These are phyloP conservation scores for Colletotrichum sp. DNA, from an alignment of 2,329 filamentous ascomycete species.

Conservation along the genomic window DNA sequence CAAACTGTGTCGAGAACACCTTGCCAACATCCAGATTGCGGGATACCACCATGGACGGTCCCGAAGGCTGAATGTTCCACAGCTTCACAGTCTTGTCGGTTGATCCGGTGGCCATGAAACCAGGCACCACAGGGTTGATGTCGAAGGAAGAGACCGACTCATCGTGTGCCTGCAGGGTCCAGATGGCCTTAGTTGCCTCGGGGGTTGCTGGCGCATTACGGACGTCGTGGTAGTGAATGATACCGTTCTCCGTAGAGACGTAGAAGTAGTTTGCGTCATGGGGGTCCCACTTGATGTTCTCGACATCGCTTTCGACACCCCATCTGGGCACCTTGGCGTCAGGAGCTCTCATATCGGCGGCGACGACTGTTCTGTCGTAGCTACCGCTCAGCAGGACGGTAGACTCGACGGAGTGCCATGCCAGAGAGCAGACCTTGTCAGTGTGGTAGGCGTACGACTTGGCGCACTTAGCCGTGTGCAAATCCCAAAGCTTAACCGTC, in stretches of 20 bases:
- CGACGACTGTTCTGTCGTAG: conserved; percentile 92
- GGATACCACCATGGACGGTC: conserved; percentile 88
- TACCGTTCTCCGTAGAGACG: conserved; percentile 89
- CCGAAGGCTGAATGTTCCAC: conserved; percentile 85
- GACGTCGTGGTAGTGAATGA: conserved; percentile 91
- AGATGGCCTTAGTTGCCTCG: conserved; percentile 80
- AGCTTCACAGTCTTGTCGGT: conserved; percentile 96
- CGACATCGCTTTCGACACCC: conserved; percentile 95
- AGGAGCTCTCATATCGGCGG: conserved; percentile 95
- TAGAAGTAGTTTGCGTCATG: conserved; percentile 95
- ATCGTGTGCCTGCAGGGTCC: conserved; percentile 96
- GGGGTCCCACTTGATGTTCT: conserved; percentile 90
- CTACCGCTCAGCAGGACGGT: conserved; percentile 91
- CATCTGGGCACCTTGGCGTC: conserved; percentile 82
- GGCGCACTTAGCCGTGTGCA: conserved; percentile 89
- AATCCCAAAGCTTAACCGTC: conserved; percentile 97
- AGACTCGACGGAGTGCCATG: conserved; percentile 88
- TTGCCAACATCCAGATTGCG: conserved; percentile 93
- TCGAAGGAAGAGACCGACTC: conserved; percentile 91
- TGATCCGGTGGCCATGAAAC: conserved; percentile 91
- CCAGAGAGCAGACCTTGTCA: conserved; percentile 95
- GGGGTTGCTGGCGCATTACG: conserved; percentile 78
- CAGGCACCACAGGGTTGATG: conserved; percentile 87
- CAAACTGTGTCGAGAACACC: conserved; percentile 90
- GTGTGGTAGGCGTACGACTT: conserved; percentile 96